A percentile compares a stretch with the other conserved stretches of the same genome.
phyloP scores from a whole-genome alignment of 257 asterid genomes.

The Petrea volubilis region DNA sequence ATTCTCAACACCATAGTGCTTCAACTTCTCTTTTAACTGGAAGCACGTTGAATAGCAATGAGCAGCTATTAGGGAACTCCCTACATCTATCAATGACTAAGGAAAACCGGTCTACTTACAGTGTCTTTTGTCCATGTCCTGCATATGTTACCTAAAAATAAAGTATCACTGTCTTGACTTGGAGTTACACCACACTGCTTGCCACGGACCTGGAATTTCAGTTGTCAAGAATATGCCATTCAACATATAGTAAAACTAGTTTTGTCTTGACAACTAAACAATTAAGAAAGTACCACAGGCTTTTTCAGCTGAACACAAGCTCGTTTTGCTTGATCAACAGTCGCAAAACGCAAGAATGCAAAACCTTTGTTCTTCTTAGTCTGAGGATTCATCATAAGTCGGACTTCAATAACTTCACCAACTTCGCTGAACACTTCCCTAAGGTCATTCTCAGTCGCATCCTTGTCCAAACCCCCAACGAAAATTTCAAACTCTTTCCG shows the following conservation, averaged over 20 bases:
- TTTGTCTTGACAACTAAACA: constrained; percentile 34
- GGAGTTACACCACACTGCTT: constrained; percentile 98
- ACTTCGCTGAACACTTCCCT: constrained; percentile 80
- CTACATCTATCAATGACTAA: constrained; percentile 30
- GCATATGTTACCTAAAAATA: constrained; percentile 94
- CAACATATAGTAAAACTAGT: constrained; percentile 28
- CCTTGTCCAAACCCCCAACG: constrained; percentile 99
- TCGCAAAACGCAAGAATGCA: constrained; percentile 96
- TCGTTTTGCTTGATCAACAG: constrained; percentile 88
- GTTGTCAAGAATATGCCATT: constrained; percentile 45
- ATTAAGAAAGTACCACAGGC: constrained; percentile 75
- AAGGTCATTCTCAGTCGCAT: constrained; percentile 92
- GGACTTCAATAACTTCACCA: constrained; percentile 92
- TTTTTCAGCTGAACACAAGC: constrained; percentile 86
- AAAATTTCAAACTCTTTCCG: constrained; percentile 94
- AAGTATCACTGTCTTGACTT: constrained; percentile 97
- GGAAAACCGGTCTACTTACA: constrained; percentile 62
- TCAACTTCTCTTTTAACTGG: constrained; percentile 89
- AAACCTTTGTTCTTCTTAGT: constrained; percentile 96
- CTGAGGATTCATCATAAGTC: constrained; percentile 97
- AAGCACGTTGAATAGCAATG: constrained; percentile 49
- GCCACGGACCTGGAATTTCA: constrained; percentile 85
- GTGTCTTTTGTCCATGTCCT: constrained; percentile 91
- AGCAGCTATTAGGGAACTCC: constrained; percentile 32
- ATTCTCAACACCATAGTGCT: constrained; percentile 73